A percentile compares a stretch with the other conserved stretches of the same genome.
These are phyloP conservation scores for Graphiopsis chlorocephala DNA, from an alignment of 2,329 filamentous ascomycete genomes.

Conservation along the genomic window DNA sequence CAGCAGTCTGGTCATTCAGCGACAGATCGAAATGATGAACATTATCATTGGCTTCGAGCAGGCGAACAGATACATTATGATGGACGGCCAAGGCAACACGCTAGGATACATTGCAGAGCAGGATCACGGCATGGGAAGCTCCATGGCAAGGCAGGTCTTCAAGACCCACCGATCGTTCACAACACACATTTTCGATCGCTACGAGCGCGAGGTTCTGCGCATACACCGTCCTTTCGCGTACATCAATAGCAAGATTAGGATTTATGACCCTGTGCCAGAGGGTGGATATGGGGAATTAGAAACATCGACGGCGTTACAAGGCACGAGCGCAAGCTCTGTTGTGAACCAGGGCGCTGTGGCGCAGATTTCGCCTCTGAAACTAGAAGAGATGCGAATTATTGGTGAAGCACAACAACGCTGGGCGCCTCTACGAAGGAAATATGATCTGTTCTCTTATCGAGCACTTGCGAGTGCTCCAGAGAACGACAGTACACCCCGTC, in stretches of 20 bases:
- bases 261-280: conserved; percentile 51
- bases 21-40: conserved; percentile 66
- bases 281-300: conserved; percentile 35
- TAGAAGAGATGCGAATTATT: conserved; percentile 60
- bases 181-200: conserved; percentile 61
- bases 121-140: conserved; percentile 57
- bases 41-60: conserved; percentile 65
- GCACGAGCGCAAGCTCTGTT: conserved; percentile 43
- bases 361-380: conserved; percentile 52
- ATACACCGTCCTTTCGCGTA: conserved; percentile 64
- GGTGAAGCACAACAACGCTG: conserved; percentile 64
- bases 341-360: conserved; percentile 44
- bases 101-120: conserved; percentile 64
- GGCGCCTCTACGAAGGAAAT: conserved; percentile 61
- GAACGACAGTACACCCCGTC: conserved; percentile 31
- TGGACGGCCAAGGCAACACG: conserved; percentile 62
- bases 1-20: conserved; percentile 60
- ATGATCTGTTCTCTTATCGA: conserved; percentile 62
- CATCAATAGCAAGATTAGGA: conserved; percentile 59
- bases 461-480: conserved; percentile 32
- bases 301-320: conserved; percentile 42
- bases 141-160: conserved; percentile 59
- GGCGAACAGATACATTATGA: conserved; percentile 64
- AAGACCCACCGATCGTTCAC: conserved; percentile 63
- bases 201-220: conserved; percentile 59